phyloP scores from a whole-genome alignment of 495 filamentous ascomycete genomes.

The Xylaria grammica region DNA sequence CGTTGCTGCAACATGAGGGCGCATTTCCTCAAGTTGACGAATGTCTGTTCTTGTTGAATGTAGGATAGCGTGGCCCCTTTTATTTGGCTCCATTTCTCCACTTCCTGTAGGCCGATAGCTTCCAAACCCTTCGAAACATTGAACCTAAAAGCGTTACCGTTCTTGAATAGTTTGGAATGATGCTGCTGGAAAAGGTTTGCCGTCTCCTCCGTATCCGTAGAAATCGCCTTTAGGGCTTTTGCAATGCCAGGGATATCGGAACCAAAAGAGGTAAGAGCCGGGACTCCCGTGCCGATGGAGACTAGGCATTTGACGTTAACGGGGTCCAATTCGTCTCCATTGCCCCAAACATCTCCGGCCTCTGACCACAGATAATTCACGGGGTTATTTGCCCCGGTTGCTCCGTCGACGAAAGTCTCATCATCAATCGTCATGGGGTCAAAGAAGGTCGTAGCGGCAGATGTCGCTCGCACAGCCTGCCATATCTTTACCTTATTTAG shows the following conservation, averaged over 20 bases:
- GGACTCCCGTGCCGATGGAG: neutral
- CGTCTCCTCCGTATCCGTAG: neutral
- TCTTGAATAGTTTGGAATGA: neutral
- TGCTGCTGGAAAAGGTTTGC: neutral
- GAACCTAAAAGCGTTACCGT: neutral
- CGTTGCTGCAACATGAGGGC: too few species aligned
- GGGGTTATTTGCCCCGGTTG: neutral
- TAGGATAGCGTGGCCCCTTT: too few species aligned
- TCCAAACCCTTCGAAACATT: neutral
- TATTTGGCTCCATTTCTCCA: too few species aligned
- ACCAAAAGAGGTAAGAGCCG: neutral
- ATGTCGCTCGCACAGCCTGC: constrained; percentile 17
- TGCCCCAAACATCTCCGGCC: neutral
- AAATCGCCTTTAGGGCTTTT: neutral
- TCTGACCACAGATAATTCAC: too few species aligned
- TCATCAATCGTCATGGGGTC: neutral
- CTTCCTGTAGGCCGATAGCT: neutral
- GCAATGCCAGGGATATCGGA: neutral
- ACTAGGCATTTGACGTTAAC: neutral
- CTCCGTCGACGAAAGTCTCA: neutral
- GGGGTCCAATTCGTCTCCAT: too few species aligned
- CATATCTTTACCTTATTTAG: neutral
- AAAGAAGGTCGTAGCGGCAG: constrained; percentile 27
- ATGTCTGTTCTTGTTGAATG: too few species aligned
- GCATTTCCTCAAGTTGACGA: too few species aligned